These are phyloP conservation scores for Hypoxylon crocopeplum DNA, from an alignment of 495 filamentous ascomycete genomes.

Conservation along the genomic window DNA sequence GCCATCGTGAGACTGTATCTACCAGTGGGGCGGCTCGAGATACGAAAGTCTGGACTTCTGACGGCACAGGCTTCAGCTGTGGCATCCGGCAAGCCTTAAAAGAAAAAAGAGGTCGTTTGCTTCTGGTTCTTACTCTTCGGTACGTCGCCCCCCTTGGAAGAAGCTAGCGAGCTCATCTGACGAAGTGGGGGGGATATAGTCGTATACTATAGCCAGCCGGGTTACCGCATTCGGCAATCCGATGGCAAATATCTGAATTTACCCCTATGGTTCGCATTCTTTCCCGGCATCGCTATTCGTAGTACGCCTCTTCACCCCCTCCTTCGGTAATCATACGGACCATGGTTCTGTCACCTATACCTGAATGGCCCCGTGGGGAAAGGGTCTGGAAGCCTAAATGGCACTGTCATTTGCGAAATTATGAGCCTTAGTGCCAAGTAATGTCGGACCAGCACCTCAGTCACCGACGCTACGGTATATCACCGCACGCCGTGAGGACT, in stretches of 20 bases:
- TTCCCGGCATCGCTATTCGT: constrained; percentile 33
- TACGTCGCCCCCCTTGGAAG: too few species aligned
- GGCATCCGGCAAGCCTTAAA: constrained; percentile 9
- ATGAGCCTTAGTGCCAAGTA: constrained; percentile 28
- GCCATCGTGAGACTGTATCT: constrained; percentile 36
- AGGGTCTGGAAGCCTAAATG: constrained; percentile 33
- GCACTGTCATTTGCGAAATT: constrained; percentile 13
- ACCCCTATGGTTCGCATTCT: constrained; percentile 21
- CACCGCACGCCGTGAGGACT: constrained; percentile 13
- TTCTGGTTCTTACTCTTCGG: too few species aligned
- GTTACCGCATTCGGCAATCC: constrained; percentile 37
- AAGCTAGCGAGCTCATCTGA: not conserved
- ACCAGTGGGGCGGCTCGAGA: not conserved
- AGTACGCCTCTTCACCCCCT: constrained; percentile 21
- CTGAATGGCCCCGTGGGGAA: constrained; percentile 26
- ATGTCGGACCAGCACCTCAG: constrained; percentile 15
- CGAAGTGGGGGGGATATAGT: constrained; percentile 21
- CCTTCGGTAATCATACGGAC: constrained; percentile 34
- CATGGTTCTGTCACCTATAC: constrained; percentile 15
- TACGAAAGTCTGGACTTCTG: not conserved
- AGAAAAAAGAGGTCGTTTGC: not conserved
- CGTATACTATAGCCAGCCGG: constrained; percentile 23
- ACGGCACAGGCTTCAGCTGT: not conserved
- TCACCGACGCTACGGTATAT: constrained; percentile 22
- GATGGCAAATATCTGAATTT: constrained; percentile 36